Conservation (phyloP, 2,329 filamentous ascomycete species). For the Bipolaris oryzae region DNA sequence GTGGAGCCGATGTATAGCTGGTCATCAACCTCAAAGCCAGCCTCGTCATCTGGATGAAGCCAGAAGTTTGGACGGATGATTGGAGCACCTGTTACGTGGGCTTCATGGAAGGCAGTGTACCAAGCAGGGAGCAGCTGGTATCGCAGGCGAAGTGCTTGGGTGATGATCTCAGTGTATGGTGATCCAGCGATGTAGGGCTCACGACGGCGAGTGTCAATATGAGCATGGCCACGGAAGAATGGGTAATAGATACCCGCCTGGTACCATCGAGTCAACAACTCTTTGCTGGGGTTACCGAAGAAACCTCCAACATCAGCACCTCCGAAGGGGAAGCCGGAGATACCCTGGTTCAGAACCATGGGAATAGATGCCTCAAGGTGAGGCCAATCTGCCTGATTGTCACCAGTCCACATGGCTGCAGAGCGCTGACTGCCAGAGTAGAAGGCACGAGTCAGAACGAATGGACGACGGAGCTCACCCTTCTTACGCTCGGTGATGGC, state of each 20-base stretch:
- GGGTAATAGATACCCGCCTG: slow-evolving; percentile 96
- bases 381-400: slow-evolving; percentile 92
- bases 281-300: slow-evolving; percentile 94
- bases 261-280: slow-evolving; percentile 93
- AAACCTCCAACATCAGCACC: slow-evolving; percentile 97
- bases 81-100: slow-evolving; percentile 79
- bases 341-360: slow-evolving; percentile 92
- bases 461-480: slow-evolving; percentile 83
- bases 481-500: slow-evolving; percentile 84
- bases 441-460: slow-evolving; percentile 91
- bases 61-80: slow-evolving; percentile 94
- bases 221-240: slow-evolving; percentile 96
- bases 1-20: slow-evolving; percentile 91
- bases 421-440: slow-evolving; percentile 88
- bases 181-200: slow-evolving; percentile 90
- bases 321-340: slow-evolving; percentile 90
- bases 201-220: slow-evolving; percentile 92
- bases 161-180: slow-evolving; percentile 84
- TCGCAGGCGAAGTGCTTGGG: slow-evolving; percentile 82
- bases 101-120: slow-evolving; percentile 97
- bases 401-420: slow-evolving; percentile 98
- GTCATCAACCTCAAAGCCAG: slow-evolving; percentile 86
- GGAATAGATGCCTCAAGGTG: slow-evolving; percentile 88
- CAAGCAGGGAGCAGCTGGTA: slow-evolving; percentile 90
- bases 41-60: slow-evolving; percentile 83